Conservation (phyloP, 2,329 filamentous ascomycete species). For the Fusarium lyarnte region DNA sequence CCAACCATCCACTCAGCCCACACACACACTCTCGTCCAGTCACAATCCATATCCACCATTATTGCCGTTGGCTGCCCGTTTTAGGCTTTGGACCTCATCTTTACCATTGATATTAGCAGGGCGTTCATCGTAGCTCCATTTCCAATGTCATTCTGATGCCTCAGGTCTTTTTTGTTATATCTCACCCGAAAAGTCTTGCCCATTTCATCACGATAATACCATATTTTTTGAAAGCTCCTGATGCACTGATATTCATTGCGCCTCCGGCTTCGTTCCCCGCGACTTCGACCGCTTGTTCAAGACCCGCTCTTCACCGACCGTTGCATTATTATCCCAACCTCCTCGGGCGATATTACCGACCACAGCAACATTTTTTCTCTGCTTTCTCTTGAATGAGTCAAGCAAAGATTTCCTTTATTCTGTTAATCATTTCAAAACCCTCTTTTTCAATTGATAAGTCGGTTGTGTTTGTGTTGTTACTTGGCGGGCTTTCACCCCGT, state of each 20-base stretch:
- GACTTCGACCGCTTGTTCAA: slow-evolving; percentile 37
- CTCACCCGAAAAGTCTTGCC: slow-evolving; percentile 4
- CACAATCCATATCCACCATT: slow-evolving; percentile 34
- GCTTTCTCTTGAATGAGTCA: slow-evolving; percentile 26
- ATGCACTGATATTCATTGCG: slow-evolving; percentile 22
- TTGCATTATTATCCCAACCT: slow-evolving; percentile 39
- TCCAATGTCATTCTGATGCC: slow-evolving; percentile 25
- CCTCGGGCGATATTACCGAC: slow-evolving; percentile 33
- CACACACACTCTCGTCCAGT: slow-evolving; percentile 33
- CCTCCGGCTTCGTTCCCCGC: slow-evolving; percentile 33
- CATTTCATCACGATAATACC: slow-evolving; percentile 10
- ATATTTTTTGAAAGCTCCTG: slow-evolving; percentile 11
- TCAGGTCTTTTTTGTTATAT: slow-evolving; percentile 32
- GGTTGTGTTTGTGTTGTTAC: slow-evolving; percentile 25
- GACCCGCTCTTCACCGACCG: slow-evolving; percentile 43
- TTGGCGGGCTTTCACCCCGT: slow-evolving; percentile 28
- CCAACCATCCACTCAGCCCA: slow-evolving; percentile 42
- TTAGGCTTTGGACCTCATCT: slow-evolving; percentile 32
- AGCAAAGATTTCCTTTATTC: slow-evolving; percentile 21
- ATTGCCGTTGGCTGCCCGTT: slow-evolving; percentile 35
- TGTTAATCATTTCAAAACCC: slow-evolving; percentile 22
- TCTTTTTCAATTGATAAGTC: slow-evolving; percentile 28
- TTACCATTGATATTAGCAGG: slow-evolving; percentile 41
- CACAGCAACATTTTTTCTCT: slow-evolving; percentile 24
- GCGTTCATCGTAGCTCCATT: slow-evolving; percentile 37